Base-by-base conservation (phyloP, 2,329 filamentous ascomycete species). In the Fusarium incarnatum region DNA sequence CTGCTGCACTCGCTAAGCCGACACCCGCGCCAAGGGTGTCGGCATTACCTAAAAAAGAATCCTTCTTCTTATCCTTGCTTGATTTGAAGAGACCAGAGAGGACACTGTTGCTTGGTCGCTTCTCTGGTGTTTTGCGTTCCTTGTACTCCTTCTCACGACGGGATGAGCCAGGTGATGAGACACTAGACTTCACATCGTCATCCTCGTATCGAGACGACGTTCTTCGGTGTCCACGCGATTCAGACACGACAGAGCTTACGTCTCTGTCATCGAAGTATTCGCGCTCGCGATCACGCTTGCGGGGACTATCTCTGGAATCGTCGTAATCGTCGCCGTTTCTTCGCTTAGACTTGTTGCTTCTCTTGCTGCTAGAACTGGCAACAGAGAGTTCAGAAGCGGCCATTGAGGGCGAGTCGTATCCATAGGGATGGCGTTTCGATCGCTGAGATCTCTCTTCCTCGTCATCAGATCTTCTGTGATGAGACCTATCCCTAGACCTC, bases 21-120 rank as follows among this genome's bases (percentile, higher is more conserved):
- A 83, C 88, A 90, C 88, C 88, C 84, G 86, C 87, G 88, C 88
- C 88, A 88, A 86, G 83, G 85, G 85, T 90, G 86, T 83, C 88
- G 88, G 89, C 87, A 85, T 87, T 88, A 90, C 81, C 89, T 90
- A 90, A 90, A 90, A 91, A 90, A 90, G 88, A 88, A 81, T 85
- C 79, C 79, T 82, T 81, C 67, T 77, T 77, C 67, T 77, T 77
- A 60, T 81, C 80, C 52, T 80, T 81, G 70, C 80, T 80, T 13
- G 80, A 79, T 65, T 83, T 84, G 77, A 85, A 82, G 65, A 86
- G 81, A 72, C 81, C 81, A 57, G 87, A 86, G 68, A 88, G 82
- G 25, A 85, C 78, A 40, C 83, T 80, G 52, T 78, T 80, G 58
- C 79, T 80, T 23, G 80, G 79, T 54, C 79, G 75, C 71, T 82